Evolutionary conservation across 768 basidiomycete species (phyloP), one percentile per base, ranked within the genome.

Genomic region (Ramaria sp.): DNA sequence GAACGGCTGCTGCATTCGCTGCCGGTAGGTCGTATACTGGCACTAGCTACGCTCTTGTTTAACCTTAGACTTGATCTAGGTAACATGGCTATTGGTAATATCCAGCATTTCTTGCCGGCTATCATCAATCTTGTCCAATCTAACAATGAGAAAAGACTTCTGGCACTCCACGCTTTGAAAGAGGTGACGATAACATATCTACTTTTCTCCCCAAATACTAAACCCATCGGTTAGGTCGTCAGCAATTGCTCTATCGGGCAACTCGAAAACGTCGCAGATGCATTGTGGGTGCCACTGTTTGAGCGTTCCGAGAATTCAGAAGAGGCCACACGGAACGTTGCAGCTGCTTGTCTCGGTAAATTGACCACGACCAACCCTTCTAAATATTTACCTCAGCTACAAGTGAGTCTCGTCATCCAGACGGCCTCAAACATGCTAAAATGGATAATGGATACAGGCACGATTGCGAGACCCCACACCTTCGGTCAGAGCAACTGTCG

Each of bases 321-420:
- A 58, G 95, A 97, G 68, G 87, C 86, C 7, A 87, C 90, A 1
- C 75, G 94, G 48, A 97, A 96, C 64, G 90, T 97, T 36, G 91
- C 94, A 24, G 93, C 96, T 44, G 94, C 95, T 2, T 97, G 94
- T 65, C 77, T 99, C 16, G 96, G 96, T 32, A 96, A 97, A 67
- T 74, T 99, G 28, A 94, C 93, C 0, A 89, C 88, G 0, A 88
- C 90, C 0, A 87, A 93, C 55, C 93, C 96, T 3, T 81, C 84
- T 0, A 83, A 82, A 61, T 99, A 95, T 66, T 74, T 98, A 16
- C 90, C 92, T 2, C 90, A 96, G 62, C 79, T 99, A 9, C 93
- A 97, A 63, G 88, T 88, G 64, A 58, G 79, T 69, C 5, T 12
- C 12, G 28, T 50, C 20, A 20, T 37, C 8, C 45, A 47, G 8